Conservation (phyloP, 2,329 filamentous ascomycete genomes). For the Phoma sp. region DNA sequence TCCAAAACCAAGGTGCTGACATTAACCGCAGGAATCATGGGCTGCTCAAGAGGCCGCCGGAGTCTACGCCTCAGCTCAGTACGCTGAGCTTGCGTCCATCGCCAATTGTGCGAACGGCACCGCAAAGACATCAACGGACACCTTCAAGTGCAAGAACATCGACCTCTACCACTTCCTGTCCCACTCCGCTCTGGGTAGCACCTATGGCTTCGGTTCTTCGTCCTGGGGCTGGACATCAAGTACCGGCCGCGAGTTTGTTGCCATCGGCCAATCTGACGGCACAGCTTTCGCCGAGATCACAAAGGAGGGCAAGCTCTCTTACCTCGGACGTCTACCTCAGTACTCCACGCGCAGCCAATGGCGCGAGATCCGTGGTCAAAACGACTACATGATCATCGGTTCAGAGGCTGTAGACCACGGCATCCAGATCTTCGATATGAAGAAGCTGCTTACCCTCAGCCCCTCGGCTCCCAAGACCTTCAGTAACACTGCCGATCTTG, state of each 20-base stretch:
- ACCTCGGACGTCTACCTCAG: constrained; percentile 62
- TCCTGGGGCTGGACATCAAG: constrained; percentile 62
- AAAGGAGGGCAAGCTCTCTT: constrained; percentile 57
- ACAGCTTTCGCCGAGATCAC: constrained; percentile 62
- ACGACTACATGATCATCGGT: constrained; percentile 54
- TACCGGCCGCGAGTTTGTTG: constrained; percentile 61
- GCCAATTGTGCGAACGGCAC: constrained; percentile 47
- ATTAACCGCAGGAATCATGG: constrained; percentile 44
- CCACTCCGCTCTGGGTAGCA: constrained; percentile 61
- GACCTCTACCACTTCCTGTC: constrained; percentile 64
- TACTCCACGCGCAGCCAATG: constrained; percentile 55
- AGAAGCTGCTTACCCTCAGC: constrained; percentile 49
- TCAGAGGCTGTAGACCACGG: constrained; percentile 55
- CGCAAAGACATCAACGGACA: constrained; percentile 43
- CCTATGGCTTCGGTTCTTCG: constrained; percentile 51
- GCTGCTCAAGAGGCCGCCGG: constrained; percentile 43
- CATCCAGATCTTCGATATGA: constrained; percentile 69
- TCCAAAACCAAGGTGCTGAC: constrained; percentile 22
- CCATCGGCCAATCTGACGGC: constrained; percentile 62
- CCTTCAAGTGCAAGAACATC: constrained; percentile 52
- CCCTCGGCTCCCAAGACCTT: constrained; percentile 45
- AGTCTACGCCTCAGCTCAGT: constrained; percentile 43
- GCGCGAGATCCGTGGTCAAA: constrained; percentile 59
- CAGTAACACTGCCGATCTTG: constrained; percentile 41
- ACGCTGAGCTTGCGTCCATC: constrained; percentile 41